Conservation (phyloP, 1,284 basidiomycete species). For the Ganoderma resinaceum region DNA sequence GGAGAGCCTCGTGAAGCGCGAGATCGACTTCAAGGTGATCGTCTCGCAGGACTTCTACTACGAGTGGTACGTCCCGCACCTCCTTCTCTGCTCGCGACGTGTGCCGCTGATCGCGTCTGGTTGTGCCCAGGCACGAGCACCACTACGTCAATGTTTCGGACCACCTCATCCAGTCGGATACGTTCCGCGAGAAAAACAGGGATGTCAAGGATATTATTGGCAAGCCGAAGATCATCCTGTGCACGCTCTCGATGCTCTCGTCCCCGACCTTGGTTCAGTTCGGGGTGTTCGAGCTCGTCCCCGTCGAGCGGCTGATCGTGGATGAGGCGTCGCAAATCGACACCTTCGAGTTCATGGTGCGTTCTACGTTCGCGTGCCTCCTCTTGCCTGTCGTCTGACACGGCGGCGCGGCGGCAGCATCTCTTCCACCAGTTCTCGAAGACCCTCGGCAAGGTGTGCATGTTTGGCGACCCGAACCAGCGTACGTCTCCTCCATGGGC, state of each 20-base stretch:
- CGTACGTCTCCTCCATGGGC: slow-evolving; percentile 40
- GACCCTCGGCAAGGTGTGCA: slow-evolving; percentile 44
- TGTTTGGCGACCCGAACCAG: slow-evolving; percentile 59
- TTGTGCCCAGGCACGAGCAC: slow-evolving; percentile 69
- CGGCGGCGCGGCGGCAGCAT: slow-evolving; percentile 35
- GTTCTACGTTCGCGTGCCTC: no score
- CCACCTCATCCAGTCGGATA: slow-evolving; percentile 59
- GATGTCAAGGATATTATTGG: slow-evolving; percentile 32
- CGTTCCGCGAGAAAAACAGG: slow-evolving; percentile 38
- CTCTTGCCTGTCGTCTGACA: slow-evolving; percentile 36
- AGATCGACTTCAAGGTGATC: slow-evolving; percentile 46
- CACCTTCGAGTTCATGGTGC: slow-evolving; percentile 26
- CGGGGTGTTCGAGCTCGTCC: slow-evolving; percentile 43
- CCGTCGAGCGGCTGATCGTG: slow-evolving; percentile 49
- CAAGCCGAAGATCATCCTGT: slow-evolving; percentile 62
- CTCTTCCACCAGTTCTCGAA: slow-evolving; percentile 42
- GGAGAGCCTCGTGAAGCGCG: slow-evolving; percentile 48
- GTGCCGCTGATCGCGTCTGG: slow-evolving; percentile 8
- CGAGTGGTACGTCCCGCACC: slow-evolving; percentile 57
- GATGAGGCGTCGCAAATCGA: slow-evolving; percentile 62
- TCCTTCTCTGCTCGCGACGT: neutral
- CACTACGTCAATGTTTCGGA: slow-evolving; percentile 54
- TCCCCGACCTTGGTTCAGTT: slow-evolving; percentile 35
- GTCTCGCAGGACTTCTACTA: slow-evolving; percentile 61
- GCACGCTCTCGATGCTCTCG: slow-evolving; percentile 74